These are phyloP conservation scores for Henningerozyma blattae DNA, from an alignment of 805 yeast species.

Conservation along the genomic window DNA sequence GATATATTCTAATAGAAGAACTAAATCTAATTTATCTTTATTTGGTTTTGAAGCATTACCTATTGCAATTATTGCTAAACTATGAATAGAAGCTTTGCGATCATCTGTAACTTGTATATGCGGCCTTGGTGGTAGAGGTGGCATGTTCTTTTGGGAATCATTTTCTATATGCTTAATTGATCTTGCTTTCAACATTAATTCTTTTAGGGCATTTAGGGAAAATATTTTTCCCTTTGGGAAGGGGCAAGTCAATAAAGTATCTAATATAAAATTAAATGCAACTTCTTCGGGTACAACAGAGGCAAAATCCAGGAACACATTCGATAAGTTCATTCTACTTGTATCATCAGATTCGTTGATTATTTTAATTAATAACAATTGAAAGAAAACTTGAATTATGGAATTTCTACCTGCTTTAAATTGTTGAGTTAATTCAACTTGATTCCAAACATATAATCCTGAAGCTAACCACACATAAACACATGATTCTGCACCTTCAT, in stretches of 20 bases:
- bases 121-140: slow-evolving; percentile 23
- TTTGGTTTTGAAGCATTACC: slow-evolving; percentile 14
- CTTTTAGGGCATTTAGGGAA: slow-evolving; percentile 56
- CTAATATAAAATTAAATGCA: slow-evolving; percentile 49
- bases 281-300: slow-evolving; percentile 43
- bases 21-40: slow-evolving; percentile 3
- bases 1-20: slow-evolving; percentile 37
- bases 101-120: slow-evolving; percentile 33
- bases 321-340: slow-evolving; percentile 33
- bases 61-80: slow-evolving; percentile 29
- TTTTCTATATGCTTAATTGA: background rate
- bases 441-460: slow-evolving; percentile 23
- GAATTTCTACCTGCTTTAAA: slow-evolving; percentile 11
- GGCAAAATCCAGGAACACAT: slow-evolving; percentile 52
- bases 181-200: slow-evolving; percentile 34
- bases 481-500: slow-evolving; percentile 19
- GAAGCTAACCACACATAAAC: no score
- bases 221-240: slow-evolving; percentile 47
- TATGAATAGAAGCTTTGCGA: slow-evolving; percentile 32
- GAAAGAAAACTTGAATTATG: slow-evolving; percentile 29
- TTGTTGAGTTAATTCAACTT: slow-evolving; percentile 19
- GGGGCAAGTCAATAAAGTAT: slow-evolving; percentile 60
- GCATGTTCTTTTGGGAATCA: slow-evolving; percentile 4
- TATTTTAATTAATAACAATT: slow-evolving; percentile 29
- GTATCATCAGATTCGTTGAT: slow-evolving; percentile 29